Evolutionary conservation across 2,329 filamentous ascomycete species (phyloP).

Genomic region (Penicillium sp.): DNA sequence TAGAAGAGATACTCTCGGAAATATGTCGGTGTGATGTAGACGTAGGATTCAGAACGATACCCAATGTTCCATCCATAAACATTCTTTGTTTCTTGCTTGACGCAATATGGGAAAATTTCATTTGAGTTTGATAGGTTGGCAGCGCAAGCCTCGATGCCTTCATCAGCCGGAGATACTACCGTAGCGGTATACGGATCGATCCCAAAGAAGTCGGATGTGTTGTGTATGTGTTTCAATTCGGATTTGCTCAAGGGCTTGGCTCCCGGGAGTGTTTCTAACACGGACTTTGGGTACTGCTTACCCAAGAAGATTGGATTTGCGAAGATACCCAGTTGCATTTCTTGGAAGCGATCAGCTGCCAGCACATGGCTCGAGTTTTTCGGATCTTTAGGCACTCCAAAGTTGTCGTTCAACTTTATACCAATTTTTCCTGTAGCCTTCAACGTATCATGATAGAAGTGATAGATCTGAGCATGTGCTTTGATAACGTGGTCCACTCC

Average conservation of each 20-base stretch:
- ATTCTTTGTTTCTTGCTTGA: slow-evolving; percentile 48
- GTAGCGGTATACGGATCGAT: slow-evolving; percentile 60
- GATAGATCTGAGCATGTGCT: slow-evolving; percentile 39
- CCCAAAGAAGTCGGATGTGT: slow-evolving; percentile 55
- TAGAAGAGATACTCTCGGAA: slow-evolving; percentile 54
- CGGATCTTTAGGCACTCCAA: slow-evolving; percentile 48
- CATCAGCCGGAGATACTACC: slow-evolving; percentile 49
- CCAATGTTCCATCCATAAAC: slow-evolving; percentile 58
- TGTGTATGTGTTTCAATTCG: slow-evolving; percentile 51
- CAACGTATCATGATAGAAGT: slow-evolving; percentile 41
- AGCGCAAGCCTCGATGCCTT: slow-evolving; percentile 50
- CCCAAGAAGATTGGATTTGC: slow-evolving; percentile 45
- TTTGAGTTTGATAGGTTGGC: slow-evolving; percentile 42
- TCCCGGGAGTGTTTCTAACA: slow-evolving; percentile 46
- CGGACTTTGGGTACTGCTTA: slow-evolving; percentile 43
- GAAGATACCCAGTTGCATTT: slow-evolving; percentile 42
- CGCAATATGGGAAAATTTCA: slow-evolving; percentile 53
- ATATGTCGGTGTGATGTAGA: slow-evolving; percentile 55
- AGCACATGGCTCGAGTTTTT: slow-evolving; percentile 24
- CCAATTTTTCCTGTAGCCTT: slow-evolving; percentile 45
- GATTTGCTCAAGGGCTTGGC: slow-evolving; percentile 46
- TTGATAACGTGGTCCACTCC: slow-evolving; percentile 50
- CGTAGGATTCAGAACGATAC: slow-evolving; percentile 54
- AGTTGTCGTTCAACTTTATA: slow-evolving; percentile 51
- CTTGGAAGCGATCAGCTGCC: slow-evolving; percentile 33